A percentile compares a stretch with the other conserved stretches of the same genome.
These are phyloP conservation scores for Leishmania tarentolae DNA, from an alignment of 208 protist genomes.

Conservation along the genomic window DNA sequence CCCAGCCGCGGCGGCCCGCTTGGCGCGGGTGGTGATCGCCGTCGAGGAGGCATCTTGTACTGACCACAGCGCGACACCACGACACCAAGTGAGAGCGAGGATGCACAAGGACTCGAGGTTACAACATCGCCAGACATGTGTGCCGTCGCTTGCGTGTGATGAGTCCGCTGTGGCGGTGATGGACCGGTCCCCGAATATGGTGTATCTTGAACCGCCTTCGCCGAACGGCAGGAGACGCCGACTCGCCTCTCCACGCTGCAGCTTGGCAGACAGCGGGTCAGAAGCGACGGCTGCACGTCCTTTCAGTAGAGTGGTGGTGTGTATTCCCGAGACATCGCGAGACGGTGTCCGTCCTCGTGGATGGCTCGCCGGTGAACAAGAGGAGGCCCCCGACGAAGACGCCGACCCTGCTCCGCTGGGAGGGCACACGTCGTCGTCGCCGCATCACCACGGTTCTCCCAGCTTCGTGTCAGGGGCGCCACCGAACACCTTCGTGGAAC, in stretches of 20 bases:
- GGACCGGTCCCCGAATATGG: slow-evolving; percentile 23
- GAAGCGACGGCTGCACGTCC: background rate
- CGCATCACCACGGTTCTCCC: background rate
- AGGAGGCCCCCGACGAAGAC: slow-evolving; percentile 17
- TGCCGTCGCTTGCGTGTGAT: background rate
- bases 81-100: background rate
- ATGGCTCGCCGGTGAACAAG: slow-evolving; percentile 23
- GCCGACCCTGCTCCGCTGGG: slow-evolving; percentile 1
- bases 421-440: background rate
- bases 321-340: slow-evolving; percentile 51
- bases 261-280: background rate
- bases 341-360: slow-evolving; percentile 66
- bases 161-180: slow-evolving; percentile 21
- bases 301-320: slow-evolving; percentile 56
- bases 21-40: slow-evolving; percentile 24
- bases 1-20: background rate
- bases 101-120: background rate
- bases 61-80: background rate
- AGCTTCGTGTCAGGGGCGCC: slow-evolving; percentile 1
- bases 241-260: background rate
- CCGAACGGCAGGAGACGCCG: background rate
- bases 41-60: slow-evolving; percentile 24
- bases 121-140: background rate
- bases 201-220: slow-evolving; percentile 13
- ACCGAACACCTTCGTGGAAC: slow-evolving; percentile 51